Evolutionary conservation across 805 yeast genomes (phyloP).

Genomic region (Yarrowia sp.): DNA sequence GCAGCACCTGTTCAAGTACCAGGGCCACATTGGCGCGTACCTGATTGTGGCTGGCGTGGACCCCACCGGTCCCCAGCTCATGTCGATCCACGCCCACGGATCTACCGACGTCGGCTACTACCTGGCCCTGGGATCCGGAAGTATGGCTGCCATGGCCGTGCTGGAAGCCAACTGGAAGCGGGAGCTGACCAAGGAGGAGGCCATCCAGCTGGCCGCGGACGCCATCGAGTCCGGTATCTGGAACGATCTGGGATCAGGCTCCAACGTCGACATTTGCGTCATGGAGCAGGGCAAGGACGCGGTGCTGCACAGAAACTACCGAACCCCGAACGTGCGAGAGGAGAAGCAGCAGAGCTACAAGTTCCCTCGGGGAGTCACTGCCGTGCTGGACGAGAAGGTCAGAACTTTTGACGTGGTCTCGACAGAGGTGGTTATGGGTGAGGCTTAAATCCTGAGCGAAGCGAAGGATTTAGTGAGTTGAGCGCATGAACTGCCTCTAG

Average conservation of each 20-base stretch:
- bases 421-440: slow-evolving; percentile 53
- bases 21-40: slow-evolving; percentile 97
- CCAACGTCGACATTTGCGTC: slow-evolving; percentile 96
- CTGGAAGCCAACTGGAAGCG: slow-evolving; percentile 87
- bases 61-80: slow-evolving; percentile 92
- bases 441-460: background rate
- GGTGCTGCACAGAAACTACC: slow-evolving; percentile 79
- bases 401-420: slow-evolving; percentile 67
- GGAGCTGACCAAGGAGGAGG: slow-evolving; percentile 82
- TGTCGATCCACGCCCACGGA: slow-evolving; percentile 96
- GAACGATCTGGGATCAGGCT: slow-evolving; percentile 99
- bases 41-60: slow-evolving; percentile 98
- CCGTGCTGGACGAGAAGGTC: slow-evolving; percentile 72
- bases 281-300: slow-evolving; percentile 88
- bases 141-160: slow-evolving; percentile 98
- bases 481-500: too few species aligned
- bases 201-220: slow-evolving; percentile 86
- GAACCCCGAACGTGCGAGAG: slow-evolving; percentile 88
- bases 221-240: slow-evolving; percentile 98
- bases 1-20: slow-evolving; percentile 95
- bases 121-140: slow-evolving; percentile 93
- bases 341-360: slow-evolving; percentile 82
- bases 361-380: slow-evolving; percentile 94
- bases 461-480: too few species aligned
- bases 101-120: slow-evolving; percentile 96